Base-by-base conservation (phyloP, 768 basidiomycete genomes). In the Lactarius indigo region DNA sequence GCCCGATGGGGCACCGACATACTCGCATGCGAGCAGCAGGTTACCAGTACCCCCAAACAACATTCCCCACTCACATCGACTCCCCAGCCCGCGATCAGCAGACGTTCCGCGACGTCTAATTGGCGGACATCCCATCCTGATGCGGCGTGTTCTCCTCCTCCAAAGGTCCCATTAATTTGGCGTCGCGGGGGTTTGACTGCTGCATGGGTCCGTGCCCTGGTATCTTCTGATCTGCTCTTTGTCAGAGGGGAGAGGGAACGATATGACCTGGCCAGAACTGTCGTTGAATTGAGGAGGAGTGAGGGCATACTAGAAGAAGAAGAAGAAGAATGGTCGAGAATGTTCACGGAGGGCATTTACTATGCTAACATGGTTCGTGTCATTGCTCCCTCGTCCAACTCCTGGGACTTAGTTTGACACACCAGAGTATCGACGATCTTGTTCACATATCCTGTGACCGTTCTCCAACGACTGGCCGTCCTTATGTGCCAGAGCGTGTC, bases 1-100 rank as follows among this genome's bases (percentile, higher is more conserved):
- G 83, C 88, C 1, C 81, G 92, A 54, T 98, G 95, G 95, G 92
- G 88, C 0, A 74, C 78, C 15, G 94, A 97, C 73, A 81, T 96
- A 68, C 81, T 96, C n/a, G 72, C 73, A 10, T 81, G 83, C 37
- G 91, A 93, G 72, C 83, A 87, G 70, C 76, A 76, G 50, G 69
- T 12, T 52, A 68, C 44, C 65, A 55, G 20, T 62, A 54, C 63
- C 67, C 47, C 69, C 5, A 59, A 55, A 18, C 57, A 59, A 18
- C 15, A 52, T 28, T 44, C 20, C 26, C 54, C 68, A 30, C 65
- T 56, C 12, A 30, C 54, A 41, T 57, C 65, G n/a, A 47, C 62
- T 20, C 61, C 65, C 15, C 59, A 28, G 8, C 61, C 47, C 5
- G 42, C 70, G 44, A 65, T 61, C 37, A n/a, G 30, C 23, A 70